A percentile compares a stretch with the other conserved stretches of the same genome.
These are phyloP conservation scores for Fraxinus dipetala DNA, from an alignment of 305 asterid genomes.

Conservation along the genomic window DNA sequence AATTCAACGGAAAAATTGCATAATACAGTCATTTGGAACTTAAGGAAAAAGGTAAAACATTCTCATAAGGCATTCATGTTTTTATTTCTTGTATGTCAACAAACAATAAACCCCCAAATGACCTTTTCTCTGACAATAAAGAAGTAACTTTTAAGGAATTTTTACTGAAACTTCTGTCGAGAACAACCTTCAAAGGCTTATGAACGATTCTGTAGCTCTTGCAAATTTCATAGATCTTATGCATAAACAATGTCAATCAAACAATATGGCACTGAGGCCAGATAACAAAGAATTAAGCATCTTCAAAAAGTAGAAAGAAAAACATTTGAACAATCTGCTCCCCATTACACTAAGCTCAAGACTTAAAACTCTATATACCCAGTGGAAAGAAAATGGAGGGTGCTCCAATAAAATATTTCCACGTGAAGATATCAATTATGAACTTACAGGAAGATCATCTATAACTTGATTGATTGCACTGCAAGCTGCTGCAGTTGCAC, in stretches of 20 bases:
- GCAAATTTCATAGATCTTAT: not conserved
- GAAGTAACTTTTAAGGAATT: not conserved
- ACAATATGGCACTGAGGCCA: not conserved
- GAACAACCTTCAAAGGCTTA: not conserved
- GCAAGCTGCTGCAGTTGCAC: slow-evolving; percentile 98
- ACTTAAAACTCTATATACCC: not conserved
- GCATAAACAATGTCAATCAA: not conserved
- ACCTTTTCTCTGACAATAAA: not conserved
- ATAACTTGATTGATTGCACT: slow-evolving; percentile 93
- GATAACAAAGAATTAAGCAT: not conserved
- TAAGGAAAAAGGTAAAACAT: not conserved
- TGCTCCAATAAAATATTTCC: not conserved
- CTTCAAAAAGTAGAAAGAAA: not conserved
- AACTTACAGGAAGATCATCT: slow-evolving; percentile 96
- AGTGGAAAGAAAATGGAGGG: not conserved
- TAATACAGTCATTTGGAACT: not conserved
- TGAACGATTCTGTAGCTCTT: not conserved
- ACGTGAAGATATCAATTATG: not conserved
- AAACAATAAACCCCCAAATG: not conserved
- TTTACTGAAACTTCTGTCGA: not conserved
- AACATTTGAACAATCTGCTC: not conserved
- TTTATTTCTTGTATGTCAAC: not conserved
- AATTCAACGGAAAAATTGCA: not conserved
- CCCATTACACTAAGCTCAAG: not conserved
- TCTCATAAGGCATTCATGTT: not conserved